phyloP scores from a whole-genome alignment of 2,329 filamentous ascomycete species.

The Apiospora pterosperma region DNA sequence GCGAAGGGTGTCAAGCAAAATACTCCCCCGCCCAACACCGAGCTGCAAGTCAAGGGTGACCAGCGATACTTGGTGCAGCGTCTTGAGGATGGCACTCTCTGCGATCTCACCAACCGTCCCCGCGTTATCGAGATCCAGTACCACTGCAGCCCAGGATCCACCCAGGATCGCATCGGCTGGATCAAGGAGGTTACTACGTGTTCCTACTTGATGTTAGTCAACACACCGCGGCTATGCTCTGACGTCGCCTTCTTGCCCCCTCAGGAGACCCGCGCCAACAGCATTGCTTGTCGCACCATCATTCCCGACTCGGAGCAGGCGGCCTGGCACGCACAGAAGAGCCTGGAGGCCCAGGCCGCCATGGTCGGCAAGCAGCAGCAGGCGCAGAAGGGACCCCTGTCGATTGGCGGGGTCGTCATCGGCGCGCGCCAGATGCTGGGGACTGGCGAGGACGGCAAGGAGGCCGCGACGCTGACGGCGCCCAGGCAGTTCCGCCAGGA shows the following conservation, averaged over 20 bases:
- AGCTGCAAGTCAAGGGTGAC: slow-evolving; percentile 78
- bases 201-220: slow-evolving; percentile 88
- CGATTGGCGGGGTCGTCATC: slow-evolving; percentile 51
- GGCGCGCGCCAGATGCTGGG: slow-evolving; percentile 49
- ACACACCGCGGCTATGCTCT: slow-evolving; percentile 83
- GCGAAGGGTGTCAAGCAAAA: slow-evolving; percentile 11
- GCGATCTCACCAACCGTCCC: slow-evolving; percentile 79
- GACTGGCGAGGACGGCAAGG: slow-evolving; percentile 44
- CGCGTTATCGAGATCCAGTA: slow-evolving; percentile 82
- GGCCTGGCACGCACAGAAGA: slow-evolving; percentile 34
- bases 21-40: slow-evolving; percentile 46
- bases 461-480: slow-evolving; percentile 27
- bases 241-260: slow-evolving; percentile 85
- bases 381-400: slow-evolving; percentile 26
- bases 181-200: slow-evolving; percentile 93
- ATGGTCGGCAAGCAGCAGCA: slow-evolving; percentile 26
- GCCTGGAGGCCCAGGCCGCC: slow-evolving; percentile 33
- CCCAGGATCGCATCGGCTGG: slow-evolving; percentile 76
- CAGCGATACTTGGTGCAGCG: slow-evolving; percentile 83
- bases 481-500: slow-evolving; percentile 29
- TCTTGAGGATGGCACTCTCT: slow-evolving; percentile 74
- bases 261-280: slow-evolving; percentile 70
- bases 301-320: slow-evolving; percentile 50
- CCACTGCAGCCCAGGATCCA: slow-evolving; percentile 72
- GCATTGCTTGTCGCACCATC: slow-evolving; percentile 73